Base-by-base conservation (phyloP, 2,329 filamentous ascomycete species). In the Hymenoscyphus scutula region DNA sequence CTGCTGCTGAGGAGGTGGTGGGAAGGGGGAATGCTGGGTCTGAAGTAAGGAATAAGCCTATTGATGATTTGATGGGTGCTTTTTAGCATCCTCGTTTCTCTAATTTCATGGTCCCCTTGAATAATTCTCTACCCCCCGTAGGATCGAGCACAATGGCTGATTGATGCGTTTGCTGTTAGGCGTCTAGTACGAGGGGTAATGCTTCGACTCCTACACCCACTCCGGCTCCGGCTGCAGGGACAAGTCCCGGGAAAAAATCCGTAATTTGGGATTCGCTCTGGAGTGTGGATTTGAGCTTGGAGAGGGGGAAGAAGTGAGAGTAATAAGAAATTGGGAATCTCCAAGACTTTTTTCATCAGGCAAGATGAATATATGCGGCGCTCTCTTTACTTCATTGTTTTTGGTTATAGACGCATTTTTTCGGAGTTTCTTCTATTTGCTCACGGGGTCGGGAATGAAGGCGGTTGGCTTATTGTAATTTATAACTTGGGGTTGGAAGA, bases 261-360 rank as follows among this genome's bases (percentile, higher is more conserved):
- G 76, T 86, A 3, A 79, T 87, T 10, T 89, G 84, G 84, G 84
- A 87, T 67, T 80, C 82, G 13, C 74, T 88, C 17, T 88, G 85
- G 85, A 84, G 79, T 65, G 71, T 87, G 29, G 84, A 88, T 68
- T 78, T 86, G 54, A 84, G 77, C 65, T 81, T 83, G 57, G 83
- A 83, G 67, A 81, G 67, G 53, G 66, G 65, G 45, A 67, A 67
- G 63, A 68, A 64, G 62, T 67, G 45, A 51, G 23, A 13, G 10
- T 13, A 10, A 23, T n/a, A 29, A 23, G 23, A 15, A 37, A 23
- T 25, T 27, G 45, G 45, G 45, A 23, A 23, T 48, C 11, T 48
- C n/a, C n/a, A n/a, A n/a, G n/a, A n/a, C n/a, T n/a, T n/a, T n/a
- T n/a, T n/a, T n/a, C n/a, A n/a, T n/a, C n/a, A n/a, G n/a, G n/a